phyloP scores from a whole-genome alignment of 306 rosid genomes.

The Herpetospermum pedunculosum region DNA sequence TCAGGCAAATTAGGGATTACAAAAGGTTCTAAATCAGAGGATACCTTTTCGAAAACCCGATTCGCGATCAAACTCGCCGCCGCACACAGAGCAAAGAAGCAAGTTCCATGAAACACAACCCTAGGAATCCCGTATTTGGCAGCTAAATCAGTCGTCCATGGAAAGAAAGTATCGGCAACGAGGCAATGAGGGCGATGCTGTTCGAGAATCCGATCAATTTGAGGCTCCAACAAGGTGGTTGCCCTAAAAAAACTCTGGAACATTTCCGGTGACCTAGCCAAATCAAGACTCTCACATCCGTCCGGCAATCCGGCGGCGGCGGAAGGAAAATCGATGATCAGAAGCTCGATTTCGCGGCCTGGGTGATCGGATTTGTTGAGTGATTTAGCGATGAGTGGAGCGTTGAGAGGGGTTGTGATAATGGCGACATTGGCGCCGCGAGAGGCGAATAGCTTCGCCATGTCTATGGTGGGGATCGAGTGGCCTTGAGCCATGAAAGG shows the following conservation, averaged over 20 bases:
- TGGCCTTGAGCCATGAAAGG: slow-evolving; percentile 29
- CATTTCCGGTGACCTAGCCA: slow-evolving; percentile 4
- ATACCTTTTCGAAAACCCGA: slow-evolving; percentile 12
- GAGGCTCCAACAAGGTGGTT: slow-evolving; percentile 11
- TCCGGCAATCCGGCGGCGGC: slow-evolving; percentile 26
- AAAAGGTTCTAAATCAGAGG: slow-evolving; percentile 20
- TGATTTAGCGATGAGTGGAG: slow-evolving; percentile 6
- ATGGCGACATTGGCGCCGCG: slow-evolving; percentile 19
- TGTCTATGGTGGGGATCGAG: slow-evolving; percentile 22
- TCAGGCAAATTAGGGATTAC: slow-evolving; percentile 18
- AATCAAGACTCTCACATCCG: slow-evolving; percentile 16
- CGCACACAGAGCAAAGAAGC: slow-evolving; percentile 16
- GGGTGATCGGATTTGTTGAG: not conserved
- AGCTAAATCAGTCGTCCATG: slow-evolving; percentile 21
- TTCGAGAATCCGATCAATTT: slow-evolving; percentile 14
- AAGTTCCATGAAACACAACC: slow-evolving; percentile 23
- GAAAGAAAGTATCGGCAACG: slow-evolving; percentile 16
- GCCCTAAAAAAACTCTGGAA: slow-evolving; percentile 7
- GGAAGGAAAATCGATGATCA: slow-evolving; percentile 7
- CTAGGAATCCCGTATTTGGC: slow-evolving; percentile 26
- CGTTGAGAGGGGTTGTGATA: slow-evolving; percentile 20
- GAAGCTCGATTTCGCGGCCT: not conserved
- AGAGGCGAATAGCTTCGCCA: slow-evolving; percentile 26
- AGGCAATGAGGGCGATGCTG: slow-evolving; percentile 18
- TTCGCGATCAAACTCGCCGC: not conserved